Evolutionary conservation across 2,329 filamentous ascomycete species (phyloP).

Genomic region (Herpomyces periplanetae): DNA sequence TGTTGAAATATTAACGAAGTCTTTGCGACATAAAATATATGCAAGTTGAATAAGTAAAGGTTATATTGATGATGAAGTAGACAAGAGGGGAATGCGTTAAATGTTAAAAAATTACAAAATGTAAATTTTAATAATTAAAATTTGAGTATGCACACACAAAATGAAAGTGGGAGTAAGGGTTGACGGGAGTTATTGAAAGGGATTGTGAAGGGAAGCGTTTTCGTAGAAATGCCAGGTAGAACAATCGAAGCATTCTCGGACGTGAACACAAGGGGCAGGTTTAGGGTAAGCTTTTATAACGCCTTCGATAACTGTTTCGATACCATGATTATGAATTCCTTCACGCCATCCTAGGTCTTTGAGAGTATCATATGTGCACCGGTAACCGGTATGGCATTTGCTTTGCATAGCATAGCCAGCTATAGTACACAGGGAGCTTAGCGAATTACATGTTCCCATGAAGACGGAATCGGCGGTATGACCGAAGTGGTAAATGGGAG

Average conservation of each 20-base stretch:
- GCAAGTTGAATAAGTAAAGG: too few relatives aligned
- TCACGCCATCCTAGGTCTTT: constrained; percentile 68
- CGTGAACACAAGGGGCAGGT: constrained; percentile 37
- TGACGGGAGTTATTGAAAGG: too few relatives aligned
- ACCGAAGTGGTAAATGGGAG: constrained; percentile 79
- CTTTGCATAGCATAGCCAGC: constrained; percentile 79
- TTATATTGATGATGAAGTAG: too few relatives aligned
- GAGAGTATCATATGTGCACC: constrained; percentile 76
- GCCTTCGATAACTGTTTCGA: constrained; percentile 49
- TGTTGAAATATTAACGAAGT: too few relatives aligned
- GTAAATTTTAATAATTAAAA: too few relatives aligned
- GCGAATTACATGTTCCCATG: constrained; percentile 68
- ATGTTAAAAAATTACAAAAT: too few relatives aligned
- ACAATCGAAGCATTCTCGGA: constrained; percentile 49
- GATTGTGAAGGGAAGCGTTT: too few relatives aligned
- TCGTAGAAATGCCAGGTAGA: constrained; percentile 77
- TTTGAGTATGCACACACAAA: too few relatives aligned
- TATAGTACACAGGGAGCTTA: constrained; percentile 53
- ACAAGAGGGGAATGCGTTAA: too few relatives aligned
- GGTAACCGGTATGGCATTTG: constrained; percentile 50
- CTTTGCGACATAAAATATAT: too few relatives aligned
- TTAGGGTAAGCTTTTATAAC: constrained; percentile 46
- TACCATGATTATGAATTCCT: constrained; percentile 61
- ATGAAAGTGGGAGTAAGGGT: too few relatives aligned
- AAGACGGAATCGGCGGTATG: constrained; percentile 85